These are phyloP conservation scores for Rhizophagus sp. DNA, from an alignment of 192 early-diverging fungal genomes.

Conservation along the genomic window DNA sequence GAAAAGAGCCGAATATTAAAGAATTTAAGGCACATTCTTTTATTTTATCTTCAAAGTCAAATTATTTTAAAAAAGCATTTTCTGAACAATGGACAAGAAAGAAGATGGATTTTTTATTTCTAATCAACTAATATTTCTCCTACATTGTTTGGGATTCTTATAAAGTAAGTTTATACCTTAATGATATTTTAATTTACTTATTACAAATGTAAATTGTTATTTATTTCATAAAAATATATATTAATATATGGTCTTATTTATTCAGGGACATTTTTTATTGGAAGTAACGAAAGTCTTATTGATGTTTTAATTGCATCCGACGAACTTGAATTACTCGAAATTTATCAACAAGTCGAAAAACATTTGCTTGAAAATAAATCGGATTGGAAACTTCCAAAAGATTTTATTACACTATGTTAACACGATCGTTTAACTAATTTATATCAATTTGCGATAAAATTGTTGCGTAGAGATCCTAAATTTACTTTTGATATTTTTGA, in stretches of 20 bases:
- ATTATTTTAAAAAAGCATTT: slow-evolving; percentile 3
- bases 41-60: not conserved
- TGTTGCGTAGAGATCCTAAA: not conserved
- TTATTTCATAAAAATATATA: not conserved
- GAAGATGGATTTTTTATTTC: not conserved
- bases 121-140: slow-evolving; percentile 14
- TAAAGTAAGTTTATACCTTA: slow-evolving; percentile 11
- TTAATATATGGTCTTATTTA: slow-evolving; percentile 1
- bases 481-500: not conserved
- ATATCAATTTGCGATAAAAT: not conserved
- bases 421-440: not conserved
- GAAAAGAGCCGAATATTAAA: not conserved
- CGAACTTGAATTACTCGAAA: not conserved
- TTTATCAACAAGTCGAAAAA: not conserved
- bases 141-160: not conserved
- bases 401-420: not conserved
- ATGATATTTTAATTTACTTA: too few relatives aligned
- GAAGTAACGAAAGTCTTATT: not conserved
- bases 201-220: too few relatives aligned
- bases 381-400: not conserved
- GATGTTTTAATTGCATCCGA: not conserved
- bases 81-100: not conserved
- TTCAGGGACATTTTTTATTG: not conserved
- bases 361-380: not conserved
- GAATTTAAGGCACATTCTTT: slow-evolving; percentile 10